Base-by-base conservation (phyloP, 2,329 filamentous ascomycete species). In the Ophiosphaerella narmari region DNA sequence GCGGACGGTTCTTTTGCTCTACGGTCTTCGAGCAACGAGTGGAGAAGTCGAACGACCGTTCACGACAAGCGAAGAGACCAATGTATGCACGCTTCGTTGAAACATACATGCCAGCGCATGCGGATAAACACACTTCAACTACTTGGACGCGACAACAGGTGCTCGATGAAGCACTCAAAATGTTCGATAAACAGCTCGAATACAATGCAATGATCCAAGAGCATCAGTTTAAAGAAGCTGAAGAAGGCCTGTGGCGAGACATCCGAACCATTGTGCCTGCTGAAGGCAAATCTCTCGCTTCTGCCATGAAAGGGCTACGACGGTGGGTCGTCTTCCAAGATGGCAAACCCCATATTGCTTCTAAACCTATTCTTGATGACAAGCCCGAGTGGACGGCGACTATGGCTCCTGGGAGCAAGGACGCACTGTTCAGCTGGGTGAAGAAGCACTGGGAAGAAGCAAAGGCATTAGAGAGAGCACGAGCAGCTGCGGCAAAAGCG, bases 21-120 rank as follows among this genome's bases (percentile, higher is more conserved):
- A 55, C 67, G 1, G 65, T 75, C 1, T 66, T 71, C 16, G 50
- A 65, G 46, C 51, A 62, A 43, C 60, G 70, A 8, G 53, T 62
- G 13, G 68, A 75, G 41, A 75, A 71, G 43, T 69, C 67, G 49
- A 84, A 83, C 47, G 86, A 89, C 56, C 78, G 84, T 1, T 77
- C 78, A 18, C 80, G 85, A 2, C 77, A 85, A 72, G 67, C 57
- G 0, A 75, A 77, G 35, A 80, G 88, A 0, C 78, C 80, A 0
- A 77, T 85, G 24, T 91, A 85, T 64, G 74, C 75, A 2, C 66
- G 68, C 5, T 92, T 87, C 80, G 67, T 86, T 4, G 77, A 86
- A 1, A 82, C 86, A 5, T 91, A 83, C 54, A 70, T 88, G n/a
- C 84, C 85, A 0, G 63, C 62, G 2, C 81, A 82, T 50, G 74